Evolutionary conservation across 2,329 filamentous ascomycete genomes (phyloP), one percentile per base, ranked within the genome.

Genomic region (Clonostachys rhizophaga): DNA sequence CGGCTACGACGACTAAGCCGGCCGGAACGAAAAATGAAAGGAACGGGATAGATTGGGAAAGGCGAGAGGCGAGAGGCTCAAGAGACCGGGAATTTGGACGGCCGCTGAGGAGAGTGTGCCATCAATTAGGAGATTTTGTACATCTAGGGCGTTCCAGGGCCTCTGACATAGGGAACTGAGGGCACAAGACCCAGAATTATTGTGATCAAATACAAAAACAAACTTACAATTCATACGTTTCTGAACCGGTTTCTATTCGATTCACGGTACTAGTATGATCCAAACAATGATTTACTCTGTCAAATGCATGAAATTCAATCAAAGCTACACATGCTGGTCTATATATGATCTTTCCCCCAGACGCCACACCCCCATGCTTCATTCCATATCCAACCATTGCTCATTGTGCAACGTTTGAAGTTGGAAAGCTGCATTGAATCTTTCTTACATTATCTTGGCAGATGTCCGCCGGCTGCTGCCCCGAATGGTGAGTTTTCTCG

Each of bases 1-100:
- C 41, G 81, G 79, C 49, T 85, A 81, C 63, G 81, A 82, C 58
- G 81, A 85, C 58, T 73, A 74, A 52, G 24, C 24, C 9, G 3
- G 24, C 24, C 24, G 24, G 9, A 30, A 30, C 24, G 24, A 10
- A 30, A 30, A 30, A 30, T 30, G 47, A 48, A 45, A 40, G 46
- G 46, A 47, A 18, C 9, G 17, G 17, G 17, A 34, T 46, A 17
- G 30, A 46, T 16, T 50, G 47, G 45, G 49, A 36, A 47, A 30
- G 30, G 39, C 39, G 36, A 18, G 44, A 13, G 44, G 13, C 10
- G 36, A 18, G 44, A 13, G 44, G 13, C 10, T 40, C 17, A 20
- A 14, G 11, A 18, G 35, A 24, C 16, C 13, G 18, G 33, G 44
- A 45, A 40, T 12, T 12, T 12, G 30, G 13, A 33, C 24, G 24